phyloP scores from a whole-genome alignment of 2,329 filamentous ascomycete species.

The Aspergillus costaricaensis region DNA sequence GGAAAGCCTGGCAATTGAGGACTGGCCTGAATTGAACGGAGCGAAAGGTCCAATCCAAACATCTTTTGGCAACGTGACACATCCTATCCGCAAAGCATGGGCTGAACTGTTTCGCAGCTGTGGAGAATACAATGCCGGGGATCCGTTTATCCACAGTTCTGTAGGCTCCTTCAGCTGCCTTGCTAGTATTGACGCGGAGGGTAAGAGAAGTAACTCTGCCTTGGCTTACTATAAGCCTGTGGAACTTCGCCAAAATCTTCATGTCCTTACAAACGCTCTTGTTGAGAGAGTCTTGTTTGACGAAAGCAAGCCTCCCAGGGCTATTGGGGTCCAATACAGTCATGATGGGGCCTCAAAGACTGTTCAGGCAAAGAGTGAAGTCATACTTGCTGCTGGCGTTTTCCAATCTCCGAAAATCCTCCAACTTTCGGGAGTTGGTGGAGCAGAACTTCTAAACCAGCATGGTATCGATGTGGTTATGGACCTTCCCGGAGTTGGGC shows the following conservation, averaged over 20 bases:
- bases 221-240: slow-evolving; percentile 9
- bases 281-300: slow-evolving; percentile 7
- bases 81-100: slow-evolving; percentile 9
- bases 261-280: slow-evolving; percentile 6
- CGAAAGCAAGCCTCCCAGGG: slow-evolving; percentile 6
- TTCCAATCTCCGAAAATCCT: slow-evolving; percentile 48
- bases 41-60: slow-evolving; percentile 10
- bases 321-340: slow-evolving; percentile 7
- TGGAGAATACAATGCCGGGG: slow-evolving; percentile 5
- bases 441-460: slow-evolving; percentile 37
- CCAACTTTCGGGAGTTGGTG: slow-evolving; percentile 53
- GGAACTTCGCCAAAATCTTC: slow-evolving; percentile 7
- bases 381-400: slow-evolving; percentile 7
- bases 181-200: slow-evolving; percentile 6
- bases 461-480: slow-evolving; percentile 45
- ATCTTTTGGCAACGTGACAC: slow-evolving; percentile 4
- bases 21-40: slow-evolving; percentile 6
- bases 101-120: slow-evolving; percentile 8
- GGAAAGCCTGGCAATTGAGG: slow-evolving; percentile 8
- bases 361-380: slow-evolving; percentile 8
- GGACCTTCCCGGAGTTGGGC: slow-evolving; percentile 52
- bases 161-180: slow-evolving; percentile 11
- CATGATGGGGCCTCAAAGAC: slow-evolving; percentile 4
- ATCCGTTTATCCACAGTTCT: slow-evolving; percentile 7
- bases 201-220: slow-evolving; percentile 6